These are phyloP conservation scores for Scleroderma bovista DNA, from an alignment of 768 basidiomycete genomes.

Conservation along the genomic window DNA sequence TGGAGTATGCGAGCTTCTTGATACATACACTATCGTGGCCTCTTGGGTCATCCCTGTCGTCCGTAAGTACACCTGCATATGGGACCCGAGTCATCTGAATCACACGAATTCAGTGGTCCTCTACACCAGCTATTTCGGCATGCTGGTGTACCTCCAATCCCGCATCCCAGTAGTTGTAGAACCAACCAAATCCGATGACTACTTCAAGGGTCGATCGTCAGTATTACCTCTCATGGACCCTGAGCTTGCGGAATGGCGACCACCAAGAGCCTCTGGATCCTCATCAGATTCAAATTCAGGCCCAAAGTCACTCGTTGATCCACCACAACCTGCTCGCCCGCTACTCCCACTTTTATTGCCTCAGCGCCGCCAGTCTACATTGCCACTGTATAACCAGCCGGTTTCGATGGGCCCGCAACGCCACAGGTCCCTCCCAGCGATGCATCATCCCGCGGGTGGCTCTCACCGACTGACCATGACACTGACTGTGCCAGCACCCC, in stretches of 20 bases:
- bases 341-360: conserved; percentile 10
- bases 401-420: conserved; percentile 5
- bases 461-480: background rate
- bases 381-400: conserved; percentile 1
- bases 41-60: conserved; percentile 51
- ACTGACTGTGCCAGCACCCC: conserved; percentile 3
- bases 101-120: conserved; percentile 31
- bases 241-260: conserved; percentile 11
- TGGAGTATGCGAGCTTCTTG: conserved; percentile 44
- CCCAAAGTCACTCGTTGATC: background rate
- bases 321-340: background rate
- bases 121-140: conserved; percentile 38
- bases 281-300: background rate
- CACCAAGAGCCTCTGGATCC: conserved; percentile 1
- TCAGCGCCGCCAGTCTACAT: conserved; percentile 1
- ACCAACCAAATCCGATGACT: background rate
- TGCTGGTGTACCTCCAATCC: conserved; percentile 32
- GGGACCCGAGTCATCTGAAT: conserved; percentile 1
- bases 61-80: conserved; percentile 32
- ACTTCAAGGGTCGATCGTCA: conserved; percentile 1
- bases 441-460: conserved; percentile 3
- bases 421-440: conserved; percentile 20
- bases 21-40: conserved; percentile 42
- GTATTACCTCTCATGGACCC: conserved; percentile 14
- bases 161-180: conserved; percentile 18